Evolutionary conservation across 306 rosid genomes (phyloP), one percentile per base, ranked within the genome.

Genomic region (Albizia julibrissin): DNA sequence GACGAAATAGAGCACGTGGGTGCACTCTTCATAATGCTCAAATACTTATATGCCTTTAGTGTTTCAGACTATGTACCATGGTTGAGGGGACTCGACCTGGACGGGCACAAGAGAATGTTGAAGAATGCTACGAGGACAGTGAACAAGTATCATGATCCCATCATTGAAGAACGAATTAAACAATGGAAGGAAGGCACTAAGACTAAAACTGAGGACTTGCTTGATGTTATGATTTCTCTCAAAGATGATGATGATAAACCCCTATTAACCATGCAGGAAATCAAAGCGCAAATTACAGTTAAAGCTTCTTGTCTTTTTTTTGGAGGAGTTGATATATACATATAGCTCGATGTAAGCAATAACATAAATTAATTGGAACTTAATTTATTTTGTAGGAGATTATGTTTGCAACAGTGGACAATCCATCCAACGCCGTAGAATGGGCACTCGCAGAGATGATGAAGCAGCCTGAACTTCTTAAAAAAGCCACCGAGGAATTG

Each of bases 401-500:
- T 3, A 62, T 84, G 77, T 8, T 82, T 3, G 91, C 79, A 69
- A 13, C 68, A 0, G 79, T 87, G 9, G 90, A 91, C 43, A 91
- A 86, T 40, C 92, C 88, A 13, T 84, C 79, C 39, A 79, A 80
- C 29, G 78, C 74, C 6, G 79, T 59, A 1, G 92, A 91, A 78
- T 91, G 91, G 85, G 83, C 78, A 34, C 15, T 91, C 14, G 80
- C 84, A 2, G 88, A 89, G 52, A 85, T 89, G 89, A 65, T 89
- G 0, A 81, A 89, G 15, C 87, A 81, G 4, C 89, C 89, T 0
- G 69, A 81, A 16, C 9, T 84, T 14, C 84, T 87, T 0, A n/a
- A 50, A 24, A 75, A n/a, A 73, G 91, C 89, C 19, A 49, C 22
- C 0, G 77, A 86, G 3, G 91, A 91, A 77, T 31, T 89, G 7